Conservation (phyloP, 306 rosid genomes). For the Ormosia emarginata region DNA sequence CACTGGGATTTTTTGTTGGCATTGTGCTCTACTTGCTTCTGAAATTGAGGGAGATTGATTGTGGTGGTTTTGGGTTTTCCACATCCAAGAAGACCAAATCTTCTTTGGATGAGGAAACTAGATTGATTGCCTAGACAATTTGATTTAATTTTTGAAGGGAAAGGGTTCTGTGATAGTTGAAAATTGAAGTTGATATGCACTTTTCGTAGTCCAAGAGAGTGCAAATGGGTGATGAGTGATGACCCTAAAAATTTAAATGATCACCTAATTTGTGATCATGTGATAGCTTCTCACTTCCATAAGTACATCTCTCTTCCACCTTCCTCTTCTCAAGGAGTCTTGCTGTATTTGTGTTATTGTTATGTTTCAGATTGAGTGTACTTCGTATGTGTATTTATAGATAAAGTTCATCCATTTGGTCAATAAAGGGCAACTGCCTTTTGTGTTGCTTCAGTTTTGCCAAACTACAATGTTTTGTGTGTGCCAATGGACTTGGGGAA, state of each 20-base stretch:
- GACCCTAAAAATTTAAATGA: background rate
- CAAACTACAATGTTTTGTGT: background rate
- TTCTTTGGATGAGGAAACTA: conserved; percentile 30
- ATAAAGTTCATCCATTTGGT: background rate
- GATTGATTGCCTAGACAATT: conserved; percentile 19
- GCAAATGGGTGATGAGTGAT: background rate
- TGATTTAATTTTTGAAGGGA: background rate
- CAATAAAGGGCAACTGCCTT: background rate
- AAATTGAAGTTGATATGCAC: background rate
- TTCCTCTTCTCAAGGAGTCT: background rate
- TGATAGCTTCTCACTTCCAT: background rate
- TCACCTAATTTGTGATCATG: background rate
- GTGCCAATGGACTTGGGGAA: background rate
- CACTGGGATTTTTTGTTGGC: conserved; percentile 70
- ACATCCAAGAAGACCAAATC: conserved; percentile 14
- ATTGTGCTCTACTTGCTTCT: conserved; percentile 52
- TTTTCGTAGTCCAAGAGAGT: background rate
- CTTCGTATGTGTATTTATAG: background rate
- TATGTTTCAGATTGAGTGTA: background rate
- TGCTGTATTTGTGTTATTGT: background rate
- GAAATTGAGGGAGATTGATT: conserved; percentile 59
- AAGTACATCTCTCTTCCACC: background rate
- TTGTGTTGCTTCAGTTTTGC: background rate
- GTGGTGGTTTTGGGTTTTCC: conserved; percentile 18
- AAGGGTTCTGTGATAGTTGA: background rate